Base-by-base conservation (phyloP, 805 yeast genomes). In the Hanseniaspora meyeri region DNA sequence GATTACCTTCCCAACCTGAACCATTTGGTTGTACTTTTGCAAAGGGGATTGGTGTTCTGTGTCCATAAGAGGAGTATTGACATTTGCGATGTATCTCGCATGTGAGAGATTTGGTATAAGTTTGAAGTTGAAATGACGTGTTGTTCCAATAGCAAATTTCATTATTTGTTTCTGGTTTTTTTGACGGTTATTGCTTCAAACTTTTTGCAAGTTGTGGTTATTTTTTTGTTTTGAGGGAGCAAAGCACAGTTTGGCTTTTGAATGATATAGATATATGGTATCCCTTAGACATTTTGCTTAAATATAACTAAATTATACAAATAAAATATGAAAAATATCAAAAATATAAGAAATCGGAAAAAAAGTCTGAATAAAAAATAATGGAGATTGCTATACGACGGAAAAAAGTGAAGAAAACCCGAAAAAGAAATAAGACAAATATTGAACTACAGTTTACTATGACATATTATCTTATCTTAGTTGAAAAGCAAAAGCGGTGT, bases 1-100 rank as follows among this genome's bases (percentile, higher is more conserved):
- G 58, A 79, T 73, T 27, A 85, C 70, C 57, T 70, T 72, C 0
- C 82, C 81, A 14, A 67, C 49, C n/a, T 71, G 65, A 3, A 81
- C 80, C 31, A 76, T 66, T 43, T 69, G 58, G 55, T 81, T 75
- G 60, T 81, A 81, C 57, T 76, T 77, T 57, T 74, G 72, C 10
- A 81, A 58, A 1, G 85, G 85, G 1, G 78, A 71, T 51, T 59
- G 59, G 2, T 32, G 31, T 16, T 49, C n/a, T 20, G 16, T 11
- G 20, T 37, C 16, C 43, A 37, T 45, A 10, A 39, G 47, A 9
- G 49, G 55, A n/a, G 51, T 34, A 14, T 16, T 42, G 5, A 27
- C 38, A 6, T 46, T 14, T 29, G 39, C 16, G 1, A 42, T 42
- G 12, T 5, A 24, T 42, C 45, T 51, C 16, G 24, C 12, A 12